phyloP scores from a whole-genome alignment of 2,329 filamentous ascomycete genomes.

The Orbilia ellipsospora region DNA sequence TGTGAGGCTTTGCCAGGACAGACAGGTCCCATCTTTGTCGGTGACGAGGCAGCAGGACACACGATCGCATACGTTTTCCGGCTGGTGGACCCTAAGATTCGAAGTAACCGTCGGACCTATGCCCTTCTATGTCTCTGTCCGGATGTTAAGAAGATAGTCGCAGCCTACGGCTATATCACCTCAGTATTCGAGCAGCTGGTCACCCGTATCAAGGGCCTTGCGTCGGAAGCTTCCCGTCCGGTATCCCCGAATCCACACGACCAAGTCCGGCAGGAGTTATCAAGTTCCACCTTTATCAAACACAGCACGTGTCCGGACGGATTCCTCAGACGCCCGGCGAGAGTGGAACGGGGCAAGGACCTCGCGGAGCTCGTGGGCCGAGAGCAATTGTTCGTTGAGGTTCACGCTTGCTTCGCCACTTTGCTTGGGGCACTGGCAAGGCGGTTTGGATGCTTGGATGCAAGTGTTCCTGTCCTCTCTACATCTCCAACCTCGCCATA shows the following conservation, averaged over 20 bases:
- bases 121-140: conserved; percentile 75
- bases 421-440: conserved; percentile 64
- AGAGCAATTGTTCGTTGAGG: conserved; percentile 75
- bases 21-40: conserved; percentile 76
- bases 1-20: conserved; percentile 74
- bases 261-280: conserved; percentile 62
- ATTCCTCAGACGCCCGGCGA: conserved; percentile 70
- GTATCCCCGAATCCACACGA: conserved; percentile 60
- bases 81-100: conserved; percentile 74
- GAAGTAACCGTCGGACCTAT: conserved; percentile 76
- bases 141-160: conserved; percentile 74
- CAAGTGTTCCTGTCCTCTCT: conserved; percentile 39
- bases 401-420: conserved; percentile 73
- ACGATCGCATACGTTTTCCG: conserved; percentile 78
- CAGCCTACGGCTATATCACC: conserved; percentile 73
- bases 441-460: conserved; percentile 57
- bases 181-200: conserved; percentile 73
- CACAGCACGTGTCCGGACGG: conserved; percentile 64
- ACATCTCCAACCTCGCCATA: conserved; percentile 32
- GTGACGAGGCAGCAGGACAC: conserved; percentile 73
- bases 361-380: conserved; percentile 74
- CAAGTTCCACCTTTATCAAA: conserved; percentile 70
- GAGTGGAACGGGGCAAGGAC: conserved; percentile 70
- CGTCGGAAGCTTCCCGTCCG: conserved; percentile 66
- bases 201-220: conserved; percentile 73